Conservation (phyloP, 768 basidiomycete genomes). For the Amanita polypyramis region DNA sequence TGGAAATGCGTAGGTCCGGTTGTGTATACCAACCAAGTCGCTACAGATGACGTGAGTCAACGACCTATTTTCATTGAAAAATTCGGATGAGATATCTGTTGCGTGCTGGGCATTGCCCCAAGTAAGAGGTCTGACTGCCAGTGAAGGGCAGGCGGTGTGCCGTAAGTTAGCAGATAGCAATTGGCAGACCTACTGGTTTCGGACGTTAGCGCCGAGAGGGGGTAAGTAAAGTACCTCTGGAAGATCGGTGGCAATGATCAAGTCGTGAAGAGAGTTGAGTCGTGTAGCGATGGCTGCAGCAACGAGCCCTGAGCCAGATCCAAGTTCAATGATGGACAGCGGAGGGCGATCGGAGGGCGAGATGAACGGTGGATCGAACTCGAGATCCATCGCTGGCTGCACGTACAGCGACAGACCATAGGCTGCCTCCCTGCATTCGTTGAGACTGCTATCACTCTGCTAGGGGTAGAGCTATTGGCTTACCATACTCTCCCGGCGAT, state of each 20-base stretch:
- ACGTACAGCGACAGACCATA: conserved; percentile 51
- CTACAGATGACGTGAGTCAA: conserved; percentile 72
- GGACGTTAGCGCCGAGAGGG: background rate
- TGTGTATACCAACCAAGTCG: conserved; percentile 59
- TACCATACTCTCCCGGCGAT: conserved; percentile 85
- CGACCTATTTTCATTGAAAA: conserved; percentile 15
- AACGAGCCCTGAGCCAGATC: conserved; percentile 67
- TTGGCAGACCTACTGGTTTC: conserved; percentile 30
- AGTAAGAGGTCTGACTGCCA: conserved; percentile 47
- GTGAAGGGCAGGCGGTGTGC: conserved; percentile 6
- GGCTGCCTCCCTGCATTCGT: conserved; percentile 57
- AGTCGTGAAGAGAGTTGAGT: conserved; percentile 31
- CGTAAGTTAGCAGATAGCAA: conserved; percentile 31
- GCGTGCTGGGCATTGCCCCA: conserved; percentile 57
- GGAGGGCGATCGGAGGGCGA: conserved; percentile 11
- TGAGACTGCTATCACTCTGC: background rate
- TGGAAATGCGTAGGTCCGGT: background rate
- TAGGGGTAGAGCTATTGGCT: conserved; percentile 11
- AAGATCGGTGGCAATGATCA: conserved; percentile 62
- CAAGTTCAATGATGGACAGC: conserved; percentile 56
- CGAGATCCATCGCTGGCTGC: conserved; percentile 19
- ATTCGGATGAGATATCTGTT: conserved; percentile 25
- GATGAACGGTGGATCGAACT: conserved; percentile 49
- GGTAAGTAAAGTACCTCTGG: conserved; percentile 42
- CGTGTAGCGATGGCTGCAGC: conserved; percentile 27